Conservation (phyloP, 345 rosid genomes). For the Aethionema arabicum region DNA sequence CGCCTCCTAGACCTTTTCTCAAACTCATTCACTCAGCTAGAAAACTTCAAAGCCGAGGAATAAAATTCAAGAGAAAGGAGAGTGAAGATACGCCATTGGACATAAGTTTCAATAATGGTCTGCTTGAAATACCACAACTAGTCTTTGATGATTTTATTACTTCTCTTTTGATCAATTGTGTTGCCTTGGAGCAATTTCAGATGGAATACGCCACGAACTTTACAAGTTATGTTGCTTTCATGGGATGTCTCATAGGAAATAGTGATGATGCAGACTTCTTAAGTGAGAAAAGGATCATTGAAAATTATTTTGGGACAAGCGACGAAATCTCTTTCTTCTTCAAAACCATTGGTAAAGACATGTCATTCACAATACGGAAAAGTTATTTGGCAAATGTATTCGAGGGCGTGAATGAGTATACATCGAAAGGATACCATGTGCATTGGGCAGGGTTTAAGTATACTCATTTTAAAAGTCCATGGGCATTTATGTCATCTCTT, state of each 20-base stretch:
- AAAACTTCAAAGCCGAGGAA: conserved; percentile 49
- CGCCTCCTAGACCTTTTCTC: conserved; percentile 20
- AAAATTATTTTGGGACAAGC: conserved; percentile 56
- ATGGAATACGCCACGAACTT: conserved; percentile 40
- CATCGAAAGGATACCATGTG: conserved; percentile 32
- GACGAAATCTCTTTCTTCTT: conserved; percentile 51
- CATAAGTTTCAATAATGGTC: conserved; percentile 41
- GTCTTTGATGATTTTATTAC: conserved; percentile 43
- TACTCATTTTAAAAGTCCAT: conserved; percentile 20
- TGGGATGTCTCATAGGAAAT: conserved; percentile 52
- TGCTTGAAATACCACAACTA: conserved; percentile 46
- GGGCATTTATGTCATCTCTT: conserved; percentile 19
- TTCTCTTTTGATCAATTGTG: conserved; percentile 47
- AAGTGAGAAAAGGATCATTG: conserved; percentile 42
- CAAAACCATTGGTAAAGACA: conserved; percentile 46
- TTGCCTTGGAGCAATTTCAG: conserved; percentile 57
- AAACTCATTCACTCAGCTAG: conserved; percentile 38
- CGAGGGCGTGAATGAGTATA: conserved; percentile 48
- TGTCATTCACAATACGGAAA: conserved; percentile 38
- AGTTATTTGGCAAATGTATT: conserved; percentile 44
- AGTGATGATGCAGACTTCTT: conserved; percentile 47
- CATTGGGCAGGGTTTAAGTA: conserved; percentile 23
- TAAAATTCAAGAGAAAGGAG: conserved; percentile 34
- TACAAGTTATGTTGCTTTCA: conserved; percentile 49
- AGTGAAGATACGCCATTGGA: conserved; percentile 45